Percentiles rank a stretch among this genome's conserved stretches.
Evolutionary conservation across 169 alveolate genomes (phyloP).

Genomic region (Plasmodium knowlesi): DNA sequence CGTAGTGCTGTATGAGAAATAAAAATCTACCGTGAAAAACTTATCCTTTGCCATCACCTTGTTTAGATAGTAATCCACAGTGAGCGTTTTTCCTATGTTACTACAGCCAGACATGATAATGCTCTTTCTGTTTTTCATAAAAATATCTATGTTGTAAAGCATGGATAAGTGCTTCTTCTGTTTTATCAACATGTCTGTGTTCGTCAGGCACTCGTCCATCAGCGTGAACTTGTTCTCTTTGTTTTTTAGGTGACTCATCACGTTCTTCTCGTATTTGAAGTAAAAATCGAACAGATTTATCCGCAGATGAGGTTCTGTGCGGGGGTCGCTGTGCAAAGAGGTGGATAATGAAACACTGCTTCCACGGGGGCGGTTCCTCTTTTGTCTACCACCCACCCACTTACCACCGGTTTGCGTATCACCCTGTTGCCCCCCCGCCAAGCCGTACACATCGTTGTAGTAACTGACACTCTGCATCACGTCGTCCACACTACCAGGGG

Average conservation of each 20-base stretch:
- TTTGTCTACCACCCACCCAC: not conserved
- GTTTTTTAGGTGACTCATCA: slow-evolving; percentile 42
- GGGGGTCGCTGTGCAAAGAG: no score
- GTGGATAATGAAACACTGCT: no score
- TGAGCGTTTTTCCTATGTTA: slow-evolving; percentile 58
- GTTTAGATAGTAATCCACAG: slow-evolving; percentile 53
- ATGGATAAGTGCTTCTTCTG: slow-evolving; percentile 61
- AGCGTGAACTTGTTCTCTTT: slow-evolving; percentile 51
- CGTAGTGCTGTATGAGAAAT: slow-evolving; percentile 51
- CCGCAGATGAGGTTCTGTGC: not conserved
- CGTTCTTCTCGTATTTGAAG: slow-evolving; percentile 58
- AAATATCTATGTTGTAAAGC: slow-evolving; percentile 57
- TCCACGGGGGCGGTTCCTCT: no score
- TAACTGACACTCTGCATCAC: slow-evolving; percentile 38
- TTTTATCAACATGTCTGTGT: slow-evolving; percentile 40
- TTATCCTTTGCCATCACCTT: slow-evolving; percentile 55
- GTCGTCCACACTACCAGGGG: slow-evolving; percentile 39
- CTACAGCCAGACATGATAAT: slow-evolving; percentile 62
- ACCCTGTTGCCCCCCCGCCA: not conserved
- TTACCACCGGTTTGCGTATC: no score
- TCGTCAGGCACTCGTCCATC: slow-evolving; percentile 46
- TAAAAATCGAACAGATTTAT: slow-evolving; percentile 50
- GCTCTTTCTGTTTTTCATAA: slow-evolving; percentile 66
- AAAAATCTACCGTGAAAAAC: slow-evolving; percentile 59
- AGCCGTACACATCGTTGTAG: slow-evolving; percentile 52